A percentile compares a stretch with the other conserved stretches of the same genome.
phyloP scores from a whole-genome alignment of 2,329 filamentous ascomycete species.

The Talaromyces funiculosus region DNA sequence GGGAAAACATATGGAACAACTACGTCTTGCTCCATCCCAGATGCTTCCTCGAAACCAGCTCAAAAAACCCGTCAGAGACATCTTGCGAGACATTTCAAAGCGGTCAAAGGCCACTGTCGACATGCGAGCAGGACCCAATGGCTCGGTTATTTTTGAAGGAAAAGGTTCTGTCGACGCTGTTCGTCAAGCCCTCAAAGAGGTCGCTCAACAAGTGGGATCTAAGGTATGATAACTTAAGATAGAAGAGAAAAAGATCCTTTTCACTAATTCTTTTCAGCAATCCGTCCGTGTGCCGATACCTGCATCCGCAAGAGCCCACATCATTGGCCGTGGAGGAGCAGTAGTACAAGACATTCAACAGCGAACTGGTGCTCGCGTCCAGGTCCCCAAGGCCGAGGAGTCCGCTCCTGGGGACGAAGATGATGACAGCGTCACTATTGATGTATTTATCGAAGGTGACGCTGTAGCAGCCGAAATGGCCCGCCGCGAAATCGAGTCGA shows the following conservation, averaged over 20 bases:
- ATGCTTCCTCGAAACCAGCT: constrained; percentile 71
- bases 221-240: constrained; percentile 57
- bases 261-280: constrained; percentile 42
- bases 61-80: constrained; percentile 77
- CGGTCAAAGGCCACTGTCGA: constrained; percentile 82
- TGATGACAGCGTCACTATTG: constrained; percentile 69
- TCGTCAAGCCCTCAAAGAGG: constrained; percentile 80
- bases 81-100: constrained; percentile 86
- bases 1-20: constrained; percentile 72
- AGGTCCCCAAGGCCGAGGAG: constrained; percentile 77
- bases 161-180: constrained; percentile 78
- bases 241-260: background rate
- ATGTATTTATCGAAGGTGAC: constrained; percentile 87
- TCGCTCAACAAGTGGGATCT: constrained; percentile 79
- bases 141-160: constrained; percentile 74
- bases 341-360: constrained; percentile 88
- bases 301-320: constrained; percentile 73
- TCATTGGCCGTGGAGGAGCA: constrained; percentile 87
- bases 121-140: constrained; percentile 66
- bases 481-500: constrained; percentile 74
- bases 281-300: constrained; percentile 73
- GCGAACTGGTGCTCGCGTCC: constrained; percentile 82
- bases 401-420: constrained; percentile 63
- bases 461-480: constrained; percentile 80
- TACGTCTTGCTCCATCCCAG: constrained; percentile 68